phyloP scores from a whole-genome alignment of 2,329 filamentous ascomycete genomes.

The Aspergillus glaucus region DNA sequence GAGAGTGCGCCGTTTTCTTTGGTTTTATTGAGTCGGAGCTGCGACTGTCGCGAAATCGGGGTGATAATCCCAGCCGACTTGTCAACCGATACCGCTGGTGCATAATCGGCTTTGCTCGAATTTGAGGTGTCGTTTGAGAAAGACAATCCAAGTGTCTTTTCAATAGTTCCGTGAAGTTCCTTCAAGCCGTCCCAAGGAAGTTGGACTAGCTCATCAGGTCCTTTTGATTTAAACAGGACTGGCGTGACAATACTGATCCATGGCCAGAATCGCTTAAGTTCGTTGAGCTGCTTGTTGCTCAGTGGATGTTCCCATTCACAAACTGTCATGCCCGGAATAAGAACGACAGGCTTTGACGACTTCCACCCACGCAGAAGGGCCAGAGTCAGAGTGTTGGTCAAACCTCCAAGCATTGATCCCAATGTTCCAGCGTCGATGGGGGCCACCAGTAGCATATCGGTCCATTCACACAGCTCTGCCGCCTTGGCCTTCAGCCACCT shows the following conservation, averaged over 20 bases:
- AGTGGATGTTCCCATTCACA: conserved; percentile 87
- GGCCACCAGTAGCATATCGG: conserved; percentile 75
- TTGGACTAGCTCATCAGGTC: conserved; percentile 43
- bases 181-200: conserved; percentile 46
- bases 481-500: conserved; percentile 39
- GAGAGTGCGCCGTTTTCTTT: conserved; percentile 18
- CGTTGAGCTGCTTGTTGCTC: conserved; percentile 79
- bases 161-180: conserved; percentile 26
- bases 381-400: conserved; percentile 72
- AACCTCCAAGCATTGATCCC: conserved; percentile 79
- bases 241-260: conserved; percentile 80
- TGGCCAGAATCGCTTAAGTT: conserved; percentile 75
- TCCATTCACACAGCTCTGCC: conserved; percentile 72
- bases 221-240: conserved; percentile 73
- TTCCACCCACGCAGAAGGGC: conserved; percentile 83
- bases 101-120: conserved; percentile 6
- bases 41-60: conserved; percentile 16
- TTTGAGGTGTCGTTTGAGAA: conserved; percentile 10
- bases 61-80: conserved; percentile 42
- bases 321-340: conserved; percentile 83
- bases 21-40: conserved; percentile 13
- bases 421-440: conserved; percentile 80
- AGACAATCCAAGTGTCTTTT: conserved; percentile 12
- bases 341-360: conserved; percentile 72
- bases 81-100: conserved; percentile 22